Conservation (phyloP, 2,329 filamentous ascomycete species). For the Venturia aucupariae region DNA sequence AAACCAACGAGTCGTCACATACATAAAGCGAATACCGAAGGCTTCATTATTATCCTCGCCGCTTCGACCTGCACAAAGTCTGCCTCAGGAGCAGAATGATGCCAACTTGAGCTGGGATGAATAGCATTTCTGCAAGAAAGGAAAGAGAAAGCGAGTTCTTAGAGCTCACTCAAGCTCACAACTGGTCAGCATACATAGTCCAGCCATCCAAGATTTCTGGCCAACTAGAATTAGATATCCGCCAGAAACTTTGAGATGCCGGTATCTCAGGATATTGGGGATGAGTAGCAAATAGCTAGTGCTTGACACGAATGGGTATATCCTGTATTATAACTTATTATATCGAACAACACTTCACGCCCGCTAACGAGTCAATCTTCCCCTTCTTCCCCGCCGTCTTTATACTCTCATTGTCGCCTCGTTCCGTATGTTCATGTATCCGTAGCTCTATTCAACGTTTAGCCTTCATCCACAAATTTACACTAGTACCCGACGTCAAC, state of each 20-base stretch:
- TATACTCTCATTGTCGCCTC: conserved; percentile 86
- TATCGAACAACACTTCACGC: conserved; percentile 15
- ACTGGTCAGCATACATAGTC: neutral
- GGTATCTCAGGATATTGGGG: neutral
- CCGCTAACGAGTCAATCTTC: conserved; percentile 20
- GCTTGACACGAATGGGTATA: neutral
- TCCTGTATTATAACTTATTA: conserved; percentile 3
- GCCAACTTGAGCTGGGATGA: neutral
- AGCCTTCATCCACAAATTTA: conserved; percentile 15
- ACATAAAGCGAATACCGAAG: neutral
- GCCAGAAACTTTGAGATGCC: neutral
- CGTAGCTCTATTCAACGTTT: conserved; percentile 54
- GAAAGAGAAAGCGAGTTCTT: neutral
- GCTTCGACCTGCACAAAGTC: neutral
- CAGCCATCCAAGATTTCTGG: neutral
- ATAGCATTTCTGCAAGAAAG: neutral
- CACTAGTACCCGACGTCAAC: neutral
- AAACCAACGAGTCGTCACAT: neutral
- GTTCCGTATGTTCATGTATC: conserved; percentile 86
- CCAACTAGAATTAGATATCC: neutral
- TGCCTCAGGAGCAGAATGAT: neutral
- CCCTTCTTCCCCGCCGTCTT: conserved; percentile 50
- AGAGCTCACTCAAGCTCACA: neutral
- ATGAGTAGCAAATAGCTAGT: neutral
- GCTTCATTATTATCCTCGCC: neutral